Evolutionary conservation across 768 basidiomycete species (phyloP).

Genomic region (Lactarius tabidus): DNA sequence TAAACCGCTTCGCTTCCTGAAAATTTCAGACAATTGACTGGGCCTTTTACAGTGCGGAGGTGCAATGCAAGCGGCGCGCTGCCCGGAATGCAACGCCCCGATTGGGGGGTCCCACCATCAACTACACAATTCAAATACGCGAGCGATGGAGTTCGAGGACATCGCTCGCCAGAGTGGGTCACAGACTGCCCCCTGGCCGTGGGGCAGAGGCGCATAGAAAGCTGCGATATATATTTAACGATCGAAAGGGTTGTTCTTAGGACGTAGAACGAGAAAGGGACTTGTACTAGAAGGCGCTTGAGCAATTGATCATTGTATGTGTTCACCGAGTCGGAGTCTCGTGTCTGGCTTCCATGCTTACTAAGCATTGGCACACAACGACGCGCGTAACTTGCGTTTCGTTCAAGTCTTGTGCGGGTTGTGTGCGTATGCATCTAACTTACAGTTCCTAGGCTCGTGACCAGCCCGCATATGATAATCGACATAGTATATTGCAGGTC

Average conservation of each 20-base stretch:
- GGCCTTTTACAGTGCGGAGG: slow-evolving; percentile 50
- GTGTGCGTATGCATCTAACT: too few species aligned
- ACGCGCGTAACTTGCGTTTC: too few species aligned
- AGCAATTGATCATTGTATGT: too few species aligned
- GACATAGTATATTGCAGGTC: too few species aligned
- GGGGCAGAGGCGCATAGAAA: slow-evolving; percentile 25
- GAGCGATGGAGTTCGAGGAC: slow-evolving; percentile 44
- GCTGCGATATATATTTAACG: background rate
- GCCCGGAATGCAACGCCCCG: slow-evolving; percentile 53
- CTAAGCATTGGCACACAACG: too few species aligned
- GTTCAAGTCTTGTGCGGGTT: too few species aligned
- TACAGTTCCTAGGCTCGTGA: too few species aligned
- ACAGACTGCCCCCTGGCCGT: slow-evolving; percentile 26
- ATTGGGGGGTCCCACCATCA: slow-evolving; percentile 50
- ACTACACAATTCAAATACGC: slow-evolving; percentile 42
- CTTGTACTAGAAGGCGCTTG: too few species aligned
- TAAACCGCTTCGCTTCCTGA: background rate
- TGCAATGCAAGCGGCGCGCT: slow-evolving; percentile 43
- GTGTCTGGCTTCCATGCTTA: too few species aligned
- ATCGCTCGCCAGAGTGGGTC: slow-evolving; percentile 37
- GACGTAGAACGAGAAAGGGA: too few species aligned
- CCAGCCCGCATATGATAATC: too few species aligned
- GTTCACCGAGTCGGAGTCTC: too few species aligned
- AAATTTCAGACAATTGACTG: slow-evolving; percentile 8
- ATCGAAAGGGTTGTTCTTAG: background rate